Conservation (phyloP, 1,284 basidiomycete genomes). For the Malassezia sympodialis region DNA sequence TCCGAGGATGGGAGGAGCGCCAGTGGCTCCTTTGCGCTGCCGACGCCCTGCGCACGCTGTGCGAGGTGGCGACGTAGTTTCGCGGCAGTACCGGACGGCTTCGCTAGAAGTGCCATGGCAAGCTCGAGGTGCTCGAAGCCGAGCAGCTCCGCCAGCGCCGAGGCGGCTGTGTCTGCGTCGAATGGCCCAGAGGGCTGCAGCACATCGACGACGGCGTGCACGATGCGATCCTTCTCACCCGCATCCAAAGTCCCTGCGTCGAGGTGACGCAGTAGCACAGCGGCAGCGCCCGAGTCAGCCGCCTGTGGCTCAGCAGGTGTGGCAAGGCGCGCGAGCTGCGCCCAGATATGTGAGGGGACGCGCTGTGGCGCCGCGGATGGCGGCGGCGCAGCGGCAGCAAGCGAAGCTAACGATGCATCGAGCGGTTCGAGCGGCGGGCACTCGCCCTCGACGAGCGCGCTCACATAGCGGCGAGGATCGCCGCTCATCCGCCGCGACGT, state of each 20-base stretch:
- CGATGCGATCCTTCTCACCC: neutral
- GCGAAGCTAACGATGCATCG: neutral
- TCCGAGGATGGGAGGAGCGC: conserved; percentile 64
- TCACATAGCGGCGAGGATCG: conserved; percentile 1
- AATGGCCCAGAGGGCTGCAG: neutral
- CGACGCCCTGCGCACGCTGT: conserved; percentile 58
- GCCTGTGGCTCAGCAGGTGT: neutral
- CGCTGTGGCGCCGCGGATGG: neutral
- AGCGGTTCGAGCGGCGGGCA: neutral
- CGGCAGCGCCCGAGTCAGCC: neutral
- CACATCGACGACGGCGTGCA: neutral
- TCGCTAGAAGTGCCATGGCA: conserved; percentile 43
- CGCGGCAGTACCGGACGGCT: conserved; percentile 18
- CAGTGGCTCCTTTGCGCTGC: conserved; percentile 52
- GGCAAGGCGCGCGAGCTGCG: neutral
- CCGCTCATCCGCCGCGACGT: neutral
- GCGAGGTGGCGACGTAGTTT: conserved; percentile 49
- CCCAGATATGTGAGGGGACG: neutral
- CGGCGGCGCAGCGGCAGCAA: neutral
- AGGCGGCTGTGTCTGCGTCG: conserved; percentile 61
- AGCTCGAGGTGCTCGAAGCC: conserved; percentile 73
- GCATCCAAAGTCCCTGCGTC: neutral
- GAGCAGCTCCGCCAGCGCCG: conserved; percentile 67
- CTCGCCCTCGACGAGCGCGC: conserved; percentile 1
- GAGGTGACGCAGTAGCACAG: conserved; percentile 1